These are phyloP conservation scores for Candida glucosophila DNA, from an alignment of 1,139 yeast genomes.

Conservation along the genomic window DNA sequence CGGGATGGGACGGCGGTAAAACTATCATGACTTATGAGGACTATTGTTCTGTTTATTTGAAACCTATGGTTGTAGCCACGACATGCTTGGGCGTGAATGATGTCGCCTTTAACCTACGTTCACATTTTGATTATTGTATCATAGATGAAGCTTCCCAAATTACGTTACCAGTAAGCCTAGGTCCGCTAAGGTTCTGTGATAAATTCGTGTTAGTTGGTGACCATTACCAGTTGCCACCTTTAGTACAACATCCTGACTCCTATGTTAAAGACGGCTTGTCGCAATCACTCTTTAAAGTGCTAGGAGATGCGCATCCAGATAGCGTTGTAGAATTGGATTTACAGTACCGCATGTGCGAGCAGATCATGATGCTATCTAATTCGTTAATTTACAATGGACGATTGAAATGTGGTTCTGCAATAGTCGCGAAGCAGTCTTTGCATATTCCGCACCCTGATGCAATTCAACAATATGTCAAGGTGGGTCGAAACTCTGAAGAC, in stretches of 20 bases:
- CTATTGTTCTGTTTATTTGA: slow-evolving; percentile 35
- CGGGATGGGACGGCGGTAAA: slow-evolving; percentile 27
- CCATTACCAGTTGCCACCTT: slow-evolving; percentile 84
- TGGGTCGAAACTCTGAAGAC: slow-evolving; percentile 4
- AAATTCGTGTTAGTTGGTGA: slow-evolving; percentile 90
- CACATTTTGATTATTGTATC: slow-evolving; percentile 81
- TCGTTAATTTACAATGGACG: slow-evolving; percentile 67
- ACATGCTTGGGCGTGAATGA: slow-evolving; percentile 79
- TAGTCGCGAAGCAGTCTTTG: slow-evolving; percentile 52
- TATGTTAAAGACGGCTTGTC: slow-evolving; percentile 57
- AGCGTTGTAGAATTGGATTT: slow-evolving; percentile 66
- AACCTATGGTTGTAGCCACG: slow-evolving; percentile 73
- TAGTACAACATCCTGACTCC: slow-evolving; percentile 56
- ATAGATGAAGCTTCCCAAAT: slow-evolving; percentile 97
- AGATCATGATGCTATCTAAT: slow-evolving; percentile 79
- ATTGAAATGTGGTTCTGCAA: slow-evolving; percentile 63
- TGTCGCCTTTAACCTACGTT: slow-evolving; percentile 44
- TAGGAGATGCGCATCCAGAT: slow-evolving; percentile 65
- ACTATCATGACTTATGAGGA: slow-evolving; percentile 36
- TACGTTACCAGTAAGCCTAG: slow-evolving; percentile 81
- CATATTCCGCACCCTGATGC: slow-evolving; percentile 31
- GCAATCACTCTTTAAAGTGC: slow-evolving; percentile 61
- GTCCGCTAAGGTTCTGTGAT: slow-evolving; percentile 73
- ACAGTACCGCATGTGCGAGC: slow-evolving; percentile 91
- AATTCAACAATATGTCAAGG: slow-evolving; percentile 6